Conservation (phyloP, 352 stramenopile species). For the Phytophthora syringae region DNA sequence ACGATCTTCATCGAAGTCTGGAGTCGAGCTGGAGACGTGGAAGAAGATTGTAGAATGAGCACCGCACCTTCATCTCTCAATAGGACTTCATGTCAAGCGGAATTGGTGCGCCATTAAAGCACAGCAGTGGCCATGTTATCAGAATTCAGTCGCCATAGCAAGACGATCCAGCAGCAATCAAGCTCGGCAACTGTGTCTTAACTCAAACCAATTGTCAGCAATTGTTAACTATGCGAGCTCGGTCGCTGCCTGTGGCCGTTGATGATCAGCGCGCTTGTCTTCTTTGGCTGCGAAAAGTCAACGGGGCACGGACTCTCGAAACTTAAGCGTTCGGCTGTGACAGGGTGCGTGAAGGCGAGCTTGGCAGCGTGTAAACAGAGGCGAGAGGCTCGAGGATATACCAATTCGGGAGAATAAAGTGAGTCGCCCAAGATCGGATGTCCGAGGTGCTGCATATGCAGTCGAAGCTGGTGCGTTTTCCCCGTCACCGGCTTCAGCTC, state of each 20-base stretch:
- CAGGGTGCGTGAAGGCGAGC: slow-evolving; percentile 53
- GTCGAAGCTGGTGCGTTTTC: slow-evolving; percentile 95
- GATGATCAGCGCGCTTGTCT: background rate
- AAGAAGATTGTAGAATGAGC: slow-evolving; percentile 8
- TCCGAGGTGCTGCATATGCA: slow-evolving; percentile 92
- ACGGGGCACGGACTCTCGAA: slow-evolving; percentile 37
- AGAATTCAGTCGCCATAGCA: background rate
- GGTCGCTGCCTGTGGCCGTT: slow-evolving; percentile 15
- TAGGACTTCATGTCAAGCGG: background rate
- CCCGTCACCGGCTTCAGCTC: slow-evolving; percentile 78
- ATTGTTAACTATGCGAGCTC: background rate
- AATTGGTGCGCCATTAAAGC: background rate
- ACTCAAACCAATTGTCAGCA: background rate
- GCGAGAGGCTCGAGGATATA: slow-evolving; percentile 45
- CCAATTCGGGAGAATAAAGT: slow-evolving; percentile 74
- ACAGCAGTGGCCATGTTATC: background rate
- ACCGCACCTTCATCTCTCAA: background rate
- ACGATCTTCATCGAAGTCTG: slow-evolving; percentile 3
- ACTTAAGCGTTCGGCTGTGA: slow-evolving; percentile 40
- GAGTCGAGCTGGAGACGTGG: slow-evolving; percentile 1
- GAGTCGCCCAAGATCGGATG: slow-evolving; percentile 94
- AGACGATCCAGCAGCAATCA: slow-evolving; percentile 1
- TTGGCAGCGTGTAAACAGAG: slow-evolving; percentile 59
- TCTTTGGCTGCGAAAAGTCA: slow-evolving; percentile 24
- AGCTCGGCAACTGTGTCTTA: background rate